Base-by-base conservation (phyloP, 2,329 filamentous ascomycete species). In the Neophaeococcomyces aloes region DNA sequence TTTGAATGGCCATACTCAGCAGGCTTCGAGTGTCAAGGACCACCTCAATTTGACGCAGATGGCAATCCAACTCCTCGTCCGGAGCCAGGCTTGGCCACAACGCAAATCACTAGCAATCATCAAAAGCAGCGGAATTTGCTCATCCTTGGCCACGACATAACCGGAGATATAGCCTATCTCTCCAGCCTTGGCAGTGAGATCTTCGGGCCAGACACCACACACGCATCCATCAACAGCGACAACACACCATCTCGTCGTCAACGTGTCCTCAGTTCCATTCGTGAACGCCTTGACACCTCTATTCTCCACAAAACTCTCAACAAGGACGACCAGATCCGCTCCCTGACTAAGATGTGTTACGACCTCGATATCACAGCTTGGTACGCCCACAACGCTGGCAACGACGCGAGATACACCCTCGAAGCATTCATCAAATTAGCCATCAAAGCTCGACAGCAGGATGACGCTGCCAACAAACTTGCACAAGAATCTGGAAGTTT, bases 301-400 rank as follows among this genome's bases (percentile, higher is more conserved):
- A 64, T 66, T 29, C 72, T 95, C 59, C 83, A 82, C 63, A 71
- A 70, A 25, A 29, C 46, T 18, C 48, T 54, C n/a, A 46, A 29
- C 5, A 68, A 71, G 11, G 70, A 74, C 17, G 54, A 58, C 0
- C 66, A 81, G 2, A 59, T 69, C 3, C 70, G 72, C 11, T 74
- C 72, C 1, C 71, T 96, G 2, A 66, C 65, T 0, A 65, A 54
- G 4, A 69, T 93, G 11, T 72, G 94, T 18, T 56, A 62, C 4
- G 71, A 81, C 4, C 67, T 94, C 21, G 74, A 73, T 2, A 74
- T 93, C 7, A 55, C 64, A 0, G 75, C 70, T 32, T 75, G 68
- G 61, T 70, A 83, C 53, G 68, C 89, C n/a, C 87, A 94, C 62
- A 94, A 94, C 57, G 87, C 81, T 0, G 75, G 87, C 1, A 94